phyloP scores from a whole-genome alignment of 2,329 filamentous ascomycete genomes.

The Diaporthe citri region DNA sequence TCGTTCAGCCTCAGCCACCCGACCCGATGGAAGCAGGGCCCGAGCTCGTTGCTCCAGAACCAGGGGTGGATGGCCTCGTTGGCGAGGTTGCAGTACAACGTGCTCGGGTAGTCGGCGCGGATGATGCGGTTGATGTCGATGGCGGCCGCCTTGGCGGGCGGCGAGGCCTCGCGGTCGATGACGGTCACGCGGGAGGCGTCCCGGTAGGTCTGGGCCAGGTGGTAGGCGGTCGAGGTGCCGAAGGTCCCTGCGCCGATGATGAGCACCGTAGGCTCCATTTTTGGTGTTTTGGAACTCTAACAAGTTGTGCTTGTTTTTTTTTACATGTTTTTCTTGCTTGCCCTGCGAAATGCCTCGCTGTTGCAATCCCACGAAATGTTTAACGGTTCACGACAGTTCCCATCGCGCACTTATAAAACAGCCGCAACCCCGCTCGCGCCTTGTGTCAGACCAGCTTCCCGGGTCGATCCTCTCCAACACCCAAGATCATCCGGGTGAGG shows the following conservation, averaged over 20 bases:
- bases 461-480: constrained; percentile 14
- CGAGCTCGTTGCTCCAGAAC: constrained; percentile 36
- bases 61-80: constrained; percentile 35
- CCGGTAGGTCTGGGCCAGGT: constrained; percentile 26
- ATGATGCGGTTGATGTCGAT: constrained; percentile 36
- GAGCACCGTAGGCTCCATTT: constrained; percentile 31
- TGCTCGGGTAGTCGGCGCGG: constrained; percentile 32
- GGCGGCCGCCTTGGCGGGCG: constrained; percentile 19
- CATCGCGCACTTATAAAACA: not conserved
- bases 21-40: constrained; percentile 34
- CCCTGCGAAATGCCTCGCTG: not conserved
- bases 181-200: constrained; percentile 23
- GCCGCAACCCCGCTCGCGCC: constrained; percentile 3
- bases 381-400: not conserved
- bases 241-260: constrained; percentile 34
- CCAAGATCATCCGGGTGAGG: not conserved
- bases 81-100: constrained; percentile 35
- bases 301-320: not conserved
- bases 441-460: constrained; percentile 3
- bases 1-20: constrained; percentile 34
- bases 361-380: not conserved
- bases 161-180: constrained; percentile 27
- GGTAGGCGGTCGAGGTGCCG: constrained; percentile 33
- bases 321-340: not conserved
- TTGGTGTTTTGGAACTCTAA: constrained; percentile 13